Evolutionary conservation across 179 eudicot species (phyloP), one percentile per base, ranked within the genome.

Genomic region (Silene coronaria): DNA sequence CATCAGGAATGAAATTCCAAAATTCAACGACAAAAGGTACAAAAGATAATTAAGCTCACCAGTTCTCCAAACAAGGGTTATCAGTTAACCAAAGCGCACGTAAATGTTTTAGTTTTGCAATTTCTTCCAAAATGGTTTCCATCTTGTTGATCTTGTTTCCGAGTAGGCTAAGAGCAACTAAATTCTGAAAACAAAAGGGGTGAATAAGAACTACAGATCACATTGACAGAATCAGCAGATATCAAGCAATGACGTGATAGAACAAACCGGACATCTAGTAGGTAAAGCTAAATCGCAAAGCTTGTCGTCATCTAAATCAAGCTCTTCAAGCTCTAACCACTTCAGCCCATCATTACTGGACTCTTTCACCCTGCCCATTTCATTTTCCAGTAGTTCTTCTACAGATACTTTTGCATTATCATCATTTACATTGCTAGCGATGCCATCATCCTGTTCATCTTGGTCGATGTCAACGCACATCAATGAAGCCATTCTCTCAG

Each of bases 241-340:
- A 61, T 16, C 30, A 7, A 72, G 66, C 70, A 63, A 28, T 2
- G 5, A 51, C 9, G 42, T 28, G 77, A 42, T 67, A 75, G n/a
- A 72, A 53, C 45, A 26, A 74, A 96, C 99, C 68, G 96, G 99
- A 80, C 92, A 93, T 89, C 87, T 96, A 73, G 82, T 76, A 51
- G 99, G 90, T 82, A 96, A 81, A 82, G 83, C 90, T 78, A 96
- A 89, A 10, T 89, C 88, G 67, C 86, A 73, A 24, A 96, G 82
- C 79, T 69, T 79, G 65, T 74, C 81, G 79, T 93, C 99, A 69
- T 93, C 90, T 24, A 96, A 85, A 42, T 84, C 87, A 58, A 96
- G 88, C 72, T 85, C 97, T 76, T 96, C 99, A 62, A 96, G 96
- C 82, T 96, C 99, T 85, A 96, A 78, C 99, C 99, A 96, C 76